Conservation (phyloP, 306 rosid species). For the Coriaria nepalensis region DNA sequence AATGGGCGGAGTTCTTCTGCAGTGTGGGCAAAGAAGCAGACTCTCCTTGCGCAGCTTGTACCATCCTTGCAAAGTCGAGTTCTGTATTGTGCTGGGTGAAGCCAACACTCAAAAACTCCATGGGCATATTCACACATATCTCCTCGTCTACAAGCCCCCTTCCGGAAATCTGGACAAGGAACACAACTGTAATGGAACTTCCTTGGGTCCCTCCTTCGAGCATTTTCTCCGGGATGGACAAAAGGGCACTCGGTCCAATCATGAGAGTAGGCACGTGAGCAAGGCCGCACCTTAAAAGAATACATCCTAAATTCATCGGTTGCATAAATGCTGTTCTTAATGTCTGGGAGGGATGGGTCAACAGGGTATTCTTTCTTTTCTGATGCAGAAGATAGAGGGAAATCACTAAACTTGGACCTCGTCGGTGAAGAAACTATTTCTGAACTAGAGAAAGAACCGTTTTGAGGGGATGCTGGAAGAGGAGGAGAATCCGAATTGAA, state of each 20-base stretch:
- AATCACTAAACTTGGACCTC: slow-evolving; percentile 39
- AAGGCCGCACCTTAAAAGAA: slow-evolving; percentile 91
- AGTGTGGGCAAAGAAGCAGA: slow-evolving; percentile 91
- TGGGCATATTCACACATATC: slow-evolving; percentile 97
- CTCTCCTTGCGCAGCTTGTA: slow-evolving; percentile 64
- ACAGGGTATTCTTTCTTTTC: slow-evolving; percentile 88
- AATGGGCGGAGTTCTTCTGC: slow-evolving; percentile 76
- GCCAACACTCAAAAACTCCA: slow-evolving; percentile 94
- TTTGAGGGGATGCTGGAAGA: slow-evolving; percentile 48
- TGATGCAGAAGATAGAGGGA: slow-evolving; percentile 31
- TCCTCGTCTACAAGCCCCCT: slow-evolving; percentile 90
- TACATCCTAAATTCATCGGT: slow-evolving; percentile 93
- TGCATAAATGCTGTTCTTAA: slow-evolving; percentile 82
- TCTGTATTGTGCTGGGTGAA: slow-evolving; percentile 89
- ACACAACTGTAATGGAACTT: slow-evolving; percentile 91
- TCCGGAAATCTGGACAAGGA: slow-evolving; percentile 88
- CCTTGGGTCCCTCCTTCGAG: slow-evolving; percentile 94
- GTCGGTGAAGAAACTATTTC: slow-evolving; percentile 39
- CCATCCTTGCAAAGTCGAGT: slow-evolving; percentile 93
- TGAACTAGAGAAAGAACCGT: slow-evolving; percentile 39
- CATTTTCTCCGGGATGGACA: slow-evolving; percentile 96
- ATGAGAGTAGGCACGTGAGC: slow-evolving; percentile 90
- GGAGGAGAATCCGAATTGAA: slow-evolving; percentile 45
- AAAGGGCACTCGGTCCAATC: slow-evolving; percentile 98
- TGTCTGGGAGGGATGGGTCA: slow-evolving; percentile 90